Conservation (phyloP, 371 early-diverging fungal genomes). For the Coemansia sp. region DNA sequence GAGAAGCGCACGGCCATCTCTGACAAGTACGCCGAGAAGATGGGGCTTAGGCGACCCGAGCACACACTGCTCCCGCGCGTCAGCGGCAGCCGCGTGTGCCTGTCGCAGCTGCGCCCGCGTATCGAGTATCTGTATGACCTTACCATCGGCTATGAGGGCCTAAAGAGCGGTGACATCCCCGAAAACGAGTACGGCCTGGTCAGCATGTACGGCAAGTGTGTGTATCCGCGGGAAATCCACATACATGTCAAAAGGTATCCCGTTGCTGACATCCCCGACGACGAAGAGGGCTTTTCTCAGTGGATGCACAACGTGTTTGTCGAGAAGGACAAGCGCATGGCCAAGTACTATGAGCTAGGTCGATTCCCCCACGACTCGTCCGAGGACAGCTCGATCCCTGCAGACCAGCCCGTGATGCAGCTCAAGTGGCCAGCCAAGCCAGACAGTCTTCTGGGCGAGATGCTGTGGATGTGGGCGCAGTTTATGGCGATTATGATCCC, state of each 20-base stretch:
- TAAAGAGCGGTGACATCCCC: conserved; percentile 70
- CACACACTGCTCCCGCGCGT: conserved; percentile 74
- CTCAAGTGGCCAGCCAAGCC: conserved; percentile 14
- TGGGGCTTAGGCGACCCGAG: conserved; percentile 35
- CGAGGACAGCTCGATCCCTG: conserved; percentile 41
- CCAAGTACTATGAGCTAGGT: conserved; percentile 72
- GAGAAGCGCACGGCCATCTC: conserved; percentile 47
- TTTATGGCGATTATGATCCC: conserved; percentile 36
- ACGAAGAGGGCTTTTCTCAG: conserved; percentile 62
- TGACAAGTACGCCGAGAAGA: conserved; percentile 44
- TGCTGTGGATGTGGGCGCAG: conserved; percentile 42
- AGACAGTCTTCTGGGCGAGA: conserved; percentile 16
- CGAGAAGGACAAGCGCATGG: conserved; percentile 86
- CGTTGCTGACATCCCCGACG: conserved; percentile 63
- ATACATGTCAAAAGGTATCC: conserved; percentile 72
- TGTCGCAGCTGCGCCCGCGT: conserved; percentile 61
- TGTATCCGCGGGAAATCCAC: conserved; percentile 72
- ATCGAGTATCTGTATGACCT: conserved; percentile 77
- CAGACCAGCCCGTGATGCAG: conserved; percentile 27
- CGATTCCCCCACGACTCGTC: conserved; percentile 56
- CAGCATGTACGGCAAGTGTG: conserved; percentile 64
- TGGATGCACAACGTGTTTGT: conserved; percentile 79
- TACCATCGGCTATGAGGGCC: conserved; percentile 81
- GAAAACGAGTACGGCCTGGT: conserved; percentile 73
- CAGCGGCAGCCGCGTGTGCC: conserved; percentile 70